phyloP scores from a whole-genome alignment of 371 early-diverging fungal genomes.

The Mucor lusitanicus region DNA sequence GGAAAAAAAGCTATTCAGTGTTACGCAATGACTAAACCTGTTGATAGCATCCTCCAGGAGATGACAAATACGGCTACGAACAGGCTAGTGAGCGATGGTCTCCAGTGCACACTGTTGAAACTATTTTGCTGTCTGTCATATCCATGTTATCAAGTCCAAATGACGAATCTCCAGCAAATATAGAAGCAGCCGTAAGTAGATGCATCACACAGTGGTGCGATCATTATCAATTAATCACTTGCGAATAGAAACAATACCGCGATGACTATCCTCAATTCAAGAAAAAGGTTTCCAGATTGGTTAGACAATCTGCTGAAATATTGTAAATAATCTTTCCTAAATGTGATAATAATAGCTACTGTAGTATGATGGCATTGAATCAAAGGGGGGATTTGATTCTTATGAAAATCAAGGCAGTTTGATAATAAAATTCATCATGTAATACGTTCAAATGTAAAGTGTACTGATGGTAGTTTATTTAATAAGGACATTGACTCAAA shows the following conservation, averaged over 20 bases:
- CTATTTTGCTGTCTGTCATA: constrained; percentile 86
- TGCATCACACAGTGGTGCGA: too few species aligned
- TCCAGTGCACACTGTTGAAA: constrained; percentile 93
- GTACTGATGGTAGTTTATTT: not conserved
- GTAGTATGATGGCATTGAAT: not conserved
- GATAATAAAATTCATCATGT: not conserved
- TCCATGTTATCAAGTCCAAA: constrained; percentile 94
- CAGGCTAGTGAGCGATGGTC: constrained; percentile 90
- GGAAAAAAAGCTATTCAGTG: not conserved
- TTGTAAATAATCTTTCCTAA: constrained; percentile 12
- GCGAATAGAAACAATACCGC: constrained; percentile 71
- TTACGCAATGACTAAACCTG: not conserved
- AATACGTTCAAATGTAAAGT: too few species aligned
- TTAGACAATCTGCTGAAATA: constrained; percentile 61
- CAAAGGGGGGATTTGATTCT: too few species aligned
- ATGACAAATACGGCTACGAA: constrained; percentile 94
- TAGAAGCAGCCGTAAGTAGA: constrained; percentile 82
- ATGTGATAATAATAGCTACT: not conserved
- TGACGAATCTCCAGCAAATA: constrained; percentile 90
- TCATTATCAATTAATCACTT: not conserved
- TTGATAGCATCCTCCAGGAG: constrained; percentile 69
- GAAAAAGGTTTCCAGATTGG: constrained; percentile 72
- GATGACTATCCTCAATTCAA: constrained; percentile 71
- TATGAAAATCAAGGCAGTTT: not conserved
- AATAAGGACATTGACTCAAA: not conserved